Base-by-base conservation (phyloP, 768 basidiomycete species). In the Boletus rubropictus region DNA sequence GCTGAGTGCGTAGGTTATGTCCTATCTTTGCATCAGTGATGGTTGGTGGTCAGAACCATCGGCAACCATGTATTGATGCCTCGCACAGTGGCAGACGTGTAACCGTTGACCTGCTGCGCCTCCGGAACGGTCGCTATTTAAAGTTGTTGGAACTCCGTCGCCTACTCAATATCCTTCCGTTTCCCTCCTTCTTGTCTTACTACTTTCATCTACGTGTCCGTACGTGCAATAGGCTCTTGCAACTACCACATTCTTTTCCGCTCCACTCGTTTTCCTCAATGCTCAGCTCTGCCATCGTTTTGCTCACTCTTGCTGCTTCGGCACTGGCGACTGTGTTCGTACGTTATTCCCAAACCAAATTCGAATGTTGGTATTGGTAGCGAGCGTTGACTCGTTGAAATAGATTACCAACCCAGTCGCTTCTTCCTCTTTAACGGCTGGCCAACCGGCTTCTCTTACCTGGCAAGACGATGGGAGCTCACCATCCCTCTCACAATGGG, bases 331-430 rank as follows among this genome's bases (percentile, higher is more conserved):
- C 57, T 40, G 69, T 84, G 53, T 81, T 71, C 53, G 84, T 86
- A 58, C 35, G 77, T 71, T 43, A 37, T 31, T 39, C 21, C 1
- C n/a, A 20, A 49, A 7, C 20, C n/a, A 29, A 15, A 14, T 41
- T 18, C 22, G 33, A 10, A 8, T n/a, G 18, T 22, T 4, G 39
- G 8, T 38, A 39, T 4, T 12, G 39, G 9, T 39, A 39, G 20
- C 44, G n/a, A 20, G 11, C 14, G 34, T 47, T 48, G 37, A 55
- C 36, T 17, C 8, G 35, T 33, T 33, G 22, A 17, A 42, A 40
- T 48, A 89, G 86, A 65, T 81, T 12, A 89, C 84, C 12, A 44
- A 59, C 2, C 87, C 87, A 3, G 67, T 75, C 14, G 63, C 69
- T 8, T 32, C 69, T 0, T 72, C 77, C 10, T 66, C 58, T 7